phyloP scores from a whole-genome alignment of 805 yeast species.

The Alloascoidea hylecoeti region DNA sequence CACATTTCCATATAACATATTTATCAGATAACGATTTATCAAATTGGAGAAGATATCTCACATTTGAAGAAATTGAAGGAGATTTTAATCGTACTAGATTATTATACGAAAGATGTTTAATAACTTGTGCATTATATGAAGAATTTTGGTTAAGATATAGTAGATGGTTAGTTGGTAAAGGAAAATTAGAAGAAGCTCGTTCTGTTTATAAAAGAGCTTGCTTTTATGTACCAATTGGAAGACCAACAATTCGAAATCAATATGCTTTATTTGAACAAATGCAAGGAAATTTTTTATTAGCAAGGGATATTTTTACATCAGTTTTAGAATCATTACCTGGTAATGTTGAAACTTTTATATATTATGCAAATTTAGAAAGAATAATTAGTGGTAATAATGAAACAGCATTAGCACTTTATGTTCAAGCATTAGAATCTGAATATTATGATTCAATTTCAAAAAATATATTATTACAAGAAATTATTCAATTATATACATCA shows the following conservation, averaged over 20 bases:
- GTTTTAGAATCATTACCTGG: conserved; percentile 15
- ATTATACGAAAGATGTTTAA: conserved; percentile 59
- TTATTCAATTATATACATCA: conserved; percentile 7
- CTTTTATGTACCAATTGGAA: conserved; percentile 13
- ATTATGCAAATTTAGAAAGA: conserved; percentile 13
- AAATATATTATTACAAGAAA: conserved; percentile 11
- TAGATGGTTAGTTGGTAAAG: conserved; percentile 29
- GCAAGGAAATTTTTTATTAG: conserved; percentile 12
- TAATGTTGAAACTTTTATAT: conserved; percentile 14
- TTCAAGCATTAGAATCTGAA: conserved; percentile 5
- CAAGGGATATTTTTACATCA: conserved; percentile 12
- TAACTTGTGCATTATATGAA: conserved; percentile 49
- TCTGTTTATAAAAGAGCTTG: conserved; percentile 38
- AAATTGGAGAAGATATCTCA: conserved; percentile 53
- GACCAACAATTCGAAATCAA: conserved; percentile 13
- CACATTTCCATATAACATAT: conserved; percentile 37
- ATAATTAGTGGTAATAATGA: conserved; percentile 5
- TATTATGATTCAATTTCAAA: conserved; percentile 6
- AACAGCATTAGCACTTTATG: conserved; percentile 7
- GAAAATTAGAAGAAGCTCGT: conserved; percentile 20
- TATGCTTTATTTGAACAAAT: conserved; percentile 17
- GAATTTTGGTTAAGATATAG: conserved; percentile 59
- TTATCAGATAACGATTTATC: conserved; percentile 26
- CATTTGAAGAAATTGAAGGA: conserved; percentile 28
- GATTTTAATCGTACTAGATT: conserved; percentile 18